phyloP scores from a whole-genome alignment of 306 rosid genomes.

The Castanea mollissima region DNA sequence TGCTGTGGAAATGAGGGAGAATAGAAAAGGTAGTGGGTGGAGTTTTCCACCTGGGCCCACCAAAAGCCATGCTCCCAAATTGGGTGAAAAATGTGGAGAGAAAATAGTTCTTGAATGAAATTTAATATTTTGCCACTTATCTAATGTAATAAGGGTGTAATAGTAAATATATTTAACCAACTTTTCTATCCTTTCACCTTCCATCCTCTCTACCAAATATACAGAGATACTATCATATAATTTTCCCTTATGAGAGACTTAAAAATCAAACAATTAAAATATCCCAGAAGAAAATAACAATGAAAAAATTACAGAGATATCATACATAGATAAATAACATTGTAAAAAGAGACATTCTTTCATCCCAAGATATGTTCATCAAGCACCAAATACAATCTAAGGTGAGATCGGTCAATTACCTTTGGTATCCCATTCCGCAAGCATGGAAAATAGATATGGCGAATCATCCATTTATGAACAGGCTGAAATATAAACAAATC shows the following conservation, averaged over 20 bases:
- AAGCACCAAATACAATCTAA: not conserved
- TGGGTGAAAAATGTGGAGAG: no score
- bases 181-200: no score
- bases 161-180: no score
- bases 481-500: constrained; percentile 56
- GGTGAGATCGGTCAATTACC: constrained; percentile 44
- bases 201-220: no score
- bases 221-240: not conserved
- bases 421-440: constrained; percentile 71
- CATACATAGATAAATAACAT: not conserved
- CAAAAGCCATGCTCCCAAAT: no score
- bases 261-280: not conserved
- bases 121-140: no score
- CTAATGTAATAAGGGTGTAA: no score
- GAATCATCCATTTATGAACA: constrained; percentile 98
- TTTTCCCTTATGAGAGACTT: no score
- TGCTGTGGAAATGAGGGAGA: no score
- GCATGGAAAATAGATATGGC: constrained; percentile 93
- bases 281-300: not conserved
- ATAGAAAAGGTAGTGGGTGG: no score
- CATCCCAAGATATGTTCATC: not conserved
- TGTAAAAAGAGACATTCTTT: not conserved
- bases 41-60: no score
- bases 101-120: no score
- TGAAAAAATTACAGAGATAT: not conserved